A percentile compares a stretch with the other conserved stretches of the same genome.
Conservation (phyloP, 805 yeast species). For the Hanseniaspora lindneri region DNA sequence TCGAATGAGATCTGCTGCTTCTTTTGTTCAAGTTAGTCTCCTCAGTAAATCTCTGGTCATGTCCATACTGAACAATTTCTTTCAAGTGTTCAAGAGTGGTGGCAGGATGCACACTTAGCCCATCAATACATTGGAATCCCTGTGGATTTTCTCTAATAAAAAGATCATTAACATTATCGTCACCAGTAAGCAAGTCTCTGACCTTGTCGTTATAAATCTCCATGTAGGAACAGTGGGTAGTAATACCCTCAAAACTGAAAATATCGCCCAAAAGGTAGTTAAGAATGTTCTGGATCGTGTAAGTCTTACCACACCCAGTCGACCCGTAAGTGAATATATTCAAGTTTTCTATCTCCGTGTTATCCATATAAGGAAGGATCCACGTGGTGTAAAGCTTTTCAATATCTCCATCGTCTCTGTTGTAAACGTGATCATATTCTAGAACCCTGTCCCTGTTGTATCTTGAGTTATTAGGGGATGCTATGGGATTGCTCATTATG, state of each 20-base stretch:
- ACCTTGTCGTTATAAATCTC: slow-evolving; percentile 90
- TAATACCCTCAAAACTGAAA: slow-evolving; percentile 32
- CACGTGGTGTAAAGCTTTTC: background rate
- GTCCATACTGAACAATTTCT: slow-evolving; percentile 65
- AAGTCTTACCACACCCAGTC: slow-evolving; percentile 96
- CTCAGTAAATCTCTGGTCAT: slow-evolving; percentile 63
- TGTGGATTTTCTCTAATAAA: slow-evolving; percentile 41
- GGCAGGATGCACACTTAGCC: slow-evolving; percentile 38
- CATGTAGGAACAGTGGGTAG: slow-evolving; percentile 51
- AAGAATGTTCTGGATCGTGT: slow-evolving; percentile 59
- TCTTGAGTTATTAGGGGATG: slow-evolving; percentile 13
- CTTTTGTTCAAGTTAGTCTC: slow-evolving; percentile 87
- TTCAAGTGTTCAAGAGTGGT: slow-evolving; percentile 56
- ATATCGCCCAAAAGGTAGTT: slow-evolving; percentile 60
- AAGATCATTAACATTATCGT: background rate
- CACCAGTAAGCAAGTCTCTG: slow-evolving; percentile 59
- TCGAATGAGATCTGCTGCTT: slow-evolving; percentile 89
- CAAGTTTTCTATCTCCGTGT: slow-evolving; percentile 37
- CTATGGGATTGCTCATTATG: slow-evolving; percentile 14
- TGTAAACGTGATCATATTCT: slow-evolving; percentile 12
- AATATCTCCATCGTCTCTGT: slow-evolving; percentile 2
- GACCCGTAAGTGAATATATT: slow-evolving; percentile 95
- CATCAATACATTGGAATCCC: slow-evolving; percentile 12
- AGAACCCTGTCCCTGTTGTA: slow-evolving; percentile 13
- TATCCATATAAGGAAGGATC: slow-evolving; percentile 3